Evolutionary conservation across 148 eudicot species (phyloP), one percentile per base, ranked within the genome.

Genomic region (Spergularia bocconei): DNA sequence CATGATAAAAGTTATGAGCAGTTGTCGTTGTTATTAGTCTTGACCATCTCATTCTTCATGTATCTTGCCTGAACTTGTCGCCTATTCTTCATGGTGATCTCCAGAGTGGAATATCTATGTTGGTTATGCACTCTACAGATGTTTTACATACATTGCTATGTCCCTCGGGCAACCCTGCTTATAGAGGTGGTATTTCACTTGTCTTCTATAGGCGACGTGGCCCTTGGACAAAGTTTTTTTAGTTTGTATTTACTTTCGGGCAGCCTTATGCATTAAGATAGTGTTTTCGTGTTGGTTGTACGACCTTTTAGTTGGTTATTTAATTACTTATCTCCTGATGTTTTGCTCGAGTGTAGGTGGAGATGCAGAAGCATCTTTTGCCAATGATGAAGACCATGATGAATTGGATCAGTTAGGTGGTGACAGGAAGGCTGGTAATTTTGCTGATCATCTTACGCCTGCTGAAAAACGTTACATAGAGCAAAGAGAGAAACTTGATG

Each of bases 401-500:
- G 87, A 82, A 50, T 75, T 77, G 21, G 77, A 77, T 13, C 85
- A 79, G 52, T 19, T 41, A 73, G 64, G 39, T 0, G 77, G 78
- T 66, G 87, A 85, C 69, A 85, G 72, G 15, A 81, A 77, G 77
- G 78, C 73, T 23, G 70, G 84, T 50, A 84, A 85, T 51, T 79
- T 85, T 29, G 89, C 87, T n/a, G 85, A 79, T 62, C 82, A 79
- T 80, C 83, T 92, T 13, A 95, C 96, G 21, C 94, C 97, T 17
- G 96, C 96, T n/a, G 96, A 95, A 86, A 90, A 86, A 74, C 87
- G 98, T 12, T 95, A 92, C 79, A 91, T 95, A 82, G 98, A 92
- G 79, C 98, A 95, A 79, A 88, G 91, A 67, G 90, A 89, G 82
- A 83, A 73, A 57, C 88, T 95, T 9, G 90, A 95, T 75, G 80